Conservation (phyloP, 306 rosid species). For the Cicer chorassanicum region DNA sequence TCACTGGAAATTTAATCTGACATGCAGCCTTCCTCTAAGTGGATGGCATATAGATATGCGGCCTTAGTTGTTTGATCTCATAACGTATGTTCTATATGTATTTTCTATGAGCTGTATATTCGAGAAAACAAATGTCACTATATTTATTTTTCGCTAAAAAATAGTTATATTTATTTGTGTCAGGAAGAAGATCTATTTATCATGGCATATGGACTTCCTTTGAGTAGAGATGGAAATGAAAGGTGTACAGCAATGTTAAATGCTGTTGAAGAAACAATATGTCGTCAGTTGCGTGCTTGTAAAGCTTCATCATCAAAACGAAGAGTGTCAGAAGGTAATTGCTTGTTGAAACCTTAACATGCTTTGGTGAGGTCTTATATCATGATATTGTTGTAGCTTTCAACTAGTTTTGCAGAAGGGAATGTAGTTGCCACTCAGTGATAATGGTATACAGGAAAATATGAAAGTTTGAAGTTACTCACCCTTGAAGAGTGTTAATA, state of each 20-base stretch:
- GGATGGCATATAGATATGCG: constrained; percentile 9
- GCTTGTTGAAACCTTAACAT: constrained; percentile 41
- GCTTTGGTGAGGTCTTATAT: constrained; percentile 8
- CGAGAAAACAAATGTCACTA: constrained; percentile 11
- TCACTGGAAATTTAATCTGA: not conserved
- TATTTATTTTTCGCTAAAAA: constrained; percentile 36
- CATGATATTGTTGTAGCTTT: constrained; percentile 6
- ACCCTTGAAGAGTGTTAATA: constrained; percentile 30
- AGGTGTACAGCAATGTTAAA: constrained; percentile 81
- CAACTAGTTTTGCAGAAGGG: constrained; percentile 25
- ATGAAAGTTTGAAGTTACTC: constrained; percentile 23
- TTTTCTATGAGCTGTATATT: constrained; percentile 22
- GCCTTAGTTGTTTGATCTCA: constrained; percentile 28
- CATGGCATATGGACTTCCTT: constrained; percentile 91
- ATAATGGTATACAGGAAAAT: constrained; percentile 19
- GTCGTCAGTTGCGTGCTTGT: constrained; percentile 93
- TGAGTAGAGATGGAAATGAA: constrained; percentile 85
- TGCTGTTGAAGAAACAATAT: constrained; percentile 88
- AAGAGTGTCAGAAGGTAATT: constrained; percentile 72
- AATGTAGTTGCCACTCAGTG: constrained; percentile 25
- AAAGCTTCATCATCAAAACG: constrained; percentile 70
- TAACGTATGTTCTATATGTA: constrained; percentile 14
- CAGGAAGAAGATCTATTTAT: constrained; percentile 97
- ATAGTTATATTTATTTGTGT: constrained; percentile 45
- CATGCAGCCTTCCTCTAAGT: constrained; percentile 37